Evolutionary conservation across 108 stramenopile genomes (phyloP).

Genomic region (Craspedostauros australis): DNA sequence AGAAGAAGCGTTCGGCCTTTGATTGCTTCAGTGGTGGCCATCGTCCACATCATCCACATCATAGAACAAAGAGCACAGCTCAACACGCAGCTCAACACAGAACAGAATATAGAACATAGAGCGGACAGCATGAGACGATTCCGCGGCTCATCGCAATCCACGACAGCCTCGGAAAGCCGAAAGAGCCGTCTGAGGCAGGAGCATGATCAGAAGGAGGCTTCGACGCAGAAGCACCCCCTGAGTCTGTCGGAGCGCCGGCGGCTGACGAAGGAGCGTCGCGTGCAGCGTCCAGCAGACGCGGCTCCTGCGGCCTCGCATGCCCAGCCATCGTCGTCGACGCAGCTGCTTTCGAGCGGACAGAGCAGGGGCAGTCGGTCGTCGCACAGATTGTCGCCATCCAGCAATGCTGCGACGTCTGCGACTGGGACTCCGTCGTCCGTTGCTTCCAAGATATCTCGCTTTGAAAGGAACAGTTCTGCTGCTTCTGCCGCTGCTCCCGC

Average conservation of each 20-base stretch:
- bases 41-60: no score
- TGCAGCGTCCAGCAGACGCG: conserved; percentile 7
- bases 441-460: not conserved
- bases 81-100: no score
- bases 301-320: not conserved
- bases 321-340: no score
- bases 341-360: not conserved
- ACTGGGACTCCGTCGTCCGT: not conserved
- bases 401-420: not conserved
- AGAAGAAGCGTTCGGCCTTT: no score
- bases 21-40: no score
- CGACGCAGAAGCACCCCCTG: not conserved
- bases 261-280: conserved; percentile 17
- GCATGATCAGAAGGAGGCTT: conserved; percentile 5
- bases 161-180: conserved; percentile 19
- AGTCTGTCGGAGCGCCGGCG: conserved; percentile 19
- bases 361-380: not conserved
- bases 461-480: no score
- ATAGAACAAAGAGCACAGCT: no score
- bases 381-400: not conserved
- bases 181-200: conserved; percentile 17
- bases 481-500: no score
- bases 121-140: no score
- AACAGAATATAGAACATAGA: no score
- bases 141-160: no score